Conservation (phyloP, 2,329 filamentous ascomycete species). For the Nothopassalora personata region DNA sequence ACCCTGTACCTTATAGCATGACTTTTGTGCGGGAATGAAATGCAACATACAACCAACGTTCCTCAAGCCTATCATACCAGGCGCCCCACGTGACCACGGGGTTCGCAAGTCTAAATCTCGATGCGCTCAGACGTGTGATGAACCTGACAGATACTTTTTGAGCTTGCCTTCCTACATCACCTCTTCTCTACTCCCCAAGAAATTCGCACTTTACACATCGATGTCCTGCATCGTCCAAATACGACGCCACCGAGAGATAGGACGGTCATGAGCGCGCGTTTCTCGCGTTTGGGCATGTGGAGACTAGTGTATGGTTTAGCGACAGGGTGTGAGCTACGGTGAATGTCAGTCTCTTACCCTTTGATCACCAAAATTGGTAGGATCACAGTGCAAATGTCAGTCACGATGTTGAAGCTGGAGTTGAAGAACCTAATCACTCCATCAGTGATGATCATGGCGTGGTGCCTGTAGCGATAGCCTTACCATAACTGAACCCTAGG, state of each 20-base stretch:
- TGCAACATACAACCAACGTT: too few relatives aligned
- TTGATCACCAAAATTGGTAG: conserved; percentile 31
- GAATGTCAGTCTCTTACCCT: background rate
- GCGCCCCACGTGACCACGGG: too few relatives aligned
- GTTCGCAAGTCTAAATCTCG: too few relatives aligned
- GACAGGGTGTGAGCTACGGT: background rate
- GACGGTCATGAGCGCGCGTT: conserved; percentile 29
- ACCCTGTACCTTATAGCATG: conserved; percentile 1
- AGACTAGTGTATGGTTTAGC: conserved; percentile 13
- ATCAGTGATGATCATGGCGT: background rate
- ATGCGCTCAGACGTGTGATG: too few relatives aligned
- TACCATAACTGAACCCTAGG: conserved; percentile 24
- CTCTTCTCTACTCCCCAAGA: too few relatives aligned
- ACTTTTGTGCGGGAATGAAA: background rate
- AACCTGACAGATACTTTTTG: too few relatives aligned
- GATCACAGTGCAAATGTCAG: conserved; percentile 30
- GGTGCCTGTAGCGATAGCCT: background rate
- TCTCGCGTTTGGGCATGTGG: conserved; percentile 27
- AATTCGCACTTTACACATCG: too few relatives aligned
- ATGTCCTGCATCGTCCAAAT: too few relatives aligned
- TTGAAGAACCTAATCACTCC: conserved; percentile 15
- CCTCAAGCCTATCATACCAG: too few relatives aligned
- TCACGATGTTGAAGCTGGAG: conserved; percentile 30
- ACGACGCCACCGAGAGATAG: conserved; percentile 30
- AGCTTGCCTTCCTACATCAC: too few relatives aligned